Conservation (phyloP, 345 rosid genomes). For the Brassica rapa region DNA sequence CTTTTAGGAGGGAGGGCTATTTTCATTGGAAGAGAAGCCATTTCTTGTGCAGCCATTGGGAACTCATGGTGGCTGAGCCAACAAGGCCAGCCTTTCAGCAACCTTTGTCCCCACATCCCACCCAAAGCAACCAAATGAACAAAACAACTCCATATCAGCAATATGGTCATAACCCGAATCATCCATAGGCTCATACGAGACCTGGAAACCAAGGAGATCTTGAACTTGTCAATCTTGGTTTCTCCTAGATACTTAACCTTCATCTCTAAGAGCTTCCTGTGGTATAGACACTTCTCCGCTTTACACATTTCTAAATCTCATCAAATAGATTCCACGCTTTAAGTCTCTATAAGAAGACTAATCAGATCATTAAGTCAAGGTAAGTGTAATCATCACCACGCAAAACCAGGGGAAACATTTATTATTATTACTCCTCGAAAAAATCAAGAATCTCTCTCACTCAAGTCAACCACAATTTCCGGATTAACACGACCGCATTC, state of each 20-base stretch:
- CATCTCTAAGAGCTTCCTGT: constrained; percentile 42
- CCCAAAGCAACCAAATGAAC: constrained; percentile 90
- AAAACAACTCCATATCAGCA: constrained; percentile 90
- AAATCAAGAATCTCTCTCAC: not conserved
- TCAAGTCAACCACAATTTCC: constrained; percentile 31
- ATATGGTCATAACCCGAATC: constrained; percentile 81
- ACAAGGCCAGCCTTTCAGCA: constrained; percentile 86
- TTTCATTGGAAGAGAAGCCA: constrained; percentile 50
- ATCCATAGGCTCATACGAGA: constrained; percentile 82
- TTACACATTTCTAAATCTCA: constrained; percentile 36
- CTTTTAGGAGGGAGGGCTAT: constrained; percentile 76
- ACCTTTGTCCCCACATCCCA: constrained; percentile 84
- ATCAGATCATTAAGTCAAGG: too few species aligned
- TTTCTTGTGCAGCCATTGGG: constrained; percentile 41
- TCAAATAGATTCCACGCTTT: not conserved
- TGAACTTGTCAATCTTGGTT: constrained; percentile 55
- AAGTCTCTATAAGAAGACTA: constrained; percentile 14
- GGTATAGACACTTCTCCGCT: constrained; percentile 35
- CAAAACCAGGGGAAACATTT: constrained; percentile 36
- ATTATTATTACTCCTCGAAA: constrained; percentile 29
- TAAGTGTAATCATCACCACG: constrained; percentile 22
- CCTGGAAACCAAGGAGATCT: constrained; percentile 43
- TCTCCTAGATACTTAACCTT: constrained; percentile 53
- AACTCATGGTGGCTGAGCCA: constrained; percentile 56
- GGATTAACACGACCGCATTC: constrained; percentile 11